Percentiles rank a stretch among this genome's conserved stretches.
Evolutionary conservation across 108 stramenopile species (phyloP).

Genomic region (Fragilariopsis cylindrus): DNA sequence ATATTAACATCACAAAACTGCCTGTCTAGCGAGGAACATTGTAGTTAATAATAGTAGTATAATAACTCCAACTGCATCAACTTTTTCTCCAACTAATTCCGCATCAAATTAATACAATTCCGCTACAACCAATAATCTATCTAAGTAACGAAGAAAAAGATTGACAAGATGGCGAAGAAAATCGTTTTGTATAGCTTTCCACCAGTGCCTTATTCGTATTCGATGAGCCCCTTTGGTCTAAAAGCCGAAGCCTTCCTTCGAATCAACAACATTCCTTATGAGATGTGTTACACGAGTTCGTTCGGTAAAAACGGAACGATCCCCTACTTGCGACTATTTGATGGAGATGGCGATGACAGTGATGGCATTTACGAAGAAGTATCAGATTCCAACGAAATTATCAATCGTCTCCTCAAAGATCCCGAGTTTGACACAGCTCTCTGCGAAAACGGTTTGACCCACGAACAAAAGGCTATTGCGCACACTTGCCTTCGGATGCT

Average conservation of each 20-base stretch:
- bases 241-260: conserved; percentile 26
- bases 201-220: conserved; percentile 19
- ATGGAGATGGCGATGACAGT: not conserved
- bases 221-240: conserved; percentile 22
- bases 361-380: not conserved
- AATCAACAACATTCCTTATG: conserved; percentile 21
- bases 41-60: no score
- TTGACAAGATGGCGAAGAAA: not conserved
- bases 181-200: conserved; percentile 18
- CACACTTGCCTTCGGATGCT: conserved; percentile 22
- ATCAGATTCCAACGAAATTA: conserved; percentile 22
- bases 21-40: no score
- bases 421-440: not conserved
- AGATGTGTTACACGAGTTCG: conserved; percentile 16
- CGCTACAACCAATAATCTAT: not conserved
- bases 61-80: no score
- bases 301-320: conserved; percentile 23
- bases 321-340: conserved; percentile 9
- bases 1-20: no score
- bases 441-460: conserved; percentile 4
- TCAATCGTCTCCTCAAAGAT: conserved; percentile 12
- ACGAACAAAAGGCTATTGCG: conserved; percentile 7
- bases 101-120: no score
- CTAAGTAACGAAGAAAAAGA: not conserved
- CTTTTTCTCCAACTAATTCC: no score